phyloP scores from a whole-genome alignment of 768 basidiomycete genomes.

The Ramaria rubella region DNA sequence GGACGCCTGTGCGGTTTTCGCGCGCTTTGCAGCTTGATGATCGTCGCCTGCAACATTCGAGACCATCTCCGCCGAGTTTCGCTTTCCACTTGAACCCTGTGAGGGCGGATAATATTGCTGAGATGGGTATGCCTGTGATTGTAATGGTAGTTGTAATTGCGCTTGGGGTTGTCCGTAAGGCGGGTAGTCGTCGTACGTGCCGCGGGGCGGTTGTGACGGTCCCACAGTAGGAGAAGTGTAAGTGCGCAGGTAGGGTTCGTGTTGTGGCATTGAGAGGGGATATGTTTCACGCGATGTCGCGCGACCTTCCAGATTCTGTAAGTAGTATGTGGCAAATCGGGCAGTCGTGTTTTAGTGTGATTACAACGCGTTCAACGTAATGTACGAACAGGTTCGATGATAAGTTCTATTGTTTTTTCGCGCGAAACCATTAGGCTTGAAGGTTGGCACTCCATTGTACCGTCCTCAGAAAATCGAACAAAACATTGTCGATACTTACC shows the following conservation, averaged over 20 bases:
- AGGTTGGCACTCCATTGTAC: slow-evolving; percentile 5
- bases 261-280: not conserved
- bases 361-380: not conserved
- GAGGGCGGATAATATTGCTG: not conserved
- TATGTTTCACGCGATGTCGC: not conserved
- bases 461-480: slow-evolving; percentile 10
- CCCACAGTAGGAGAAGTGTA: not conserved
- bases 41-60: not conserved
- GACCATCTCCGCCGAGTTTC: not conserved
- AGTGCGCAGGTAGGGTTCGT: not conserved
- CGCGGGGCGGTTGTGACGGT: not conserved
- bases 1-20: not conserved
- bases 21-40: not conserved
- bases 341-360: not conserved
- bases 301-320: not conserved
- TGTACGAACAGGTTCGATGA: slow-evolving; percentile 14
- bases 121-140: not conserved
- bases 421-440: slow-evolving; percentile 11
- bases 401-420: slow-evolving; percentile 14
- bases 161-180: no score
- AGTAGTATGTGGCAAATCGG: not conserved
- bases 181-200: not conserved
- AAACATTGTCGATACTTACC: slow-evolving; percentile 15
- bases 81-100: not conserved
- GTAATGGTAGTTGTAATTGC: not conserved